These are phyloP conservation scores for Colletotrichum filicis DNA, from an alignment of 2,329 filamentous ascomycete genomes.

Conservation along the genomic window DNA sequence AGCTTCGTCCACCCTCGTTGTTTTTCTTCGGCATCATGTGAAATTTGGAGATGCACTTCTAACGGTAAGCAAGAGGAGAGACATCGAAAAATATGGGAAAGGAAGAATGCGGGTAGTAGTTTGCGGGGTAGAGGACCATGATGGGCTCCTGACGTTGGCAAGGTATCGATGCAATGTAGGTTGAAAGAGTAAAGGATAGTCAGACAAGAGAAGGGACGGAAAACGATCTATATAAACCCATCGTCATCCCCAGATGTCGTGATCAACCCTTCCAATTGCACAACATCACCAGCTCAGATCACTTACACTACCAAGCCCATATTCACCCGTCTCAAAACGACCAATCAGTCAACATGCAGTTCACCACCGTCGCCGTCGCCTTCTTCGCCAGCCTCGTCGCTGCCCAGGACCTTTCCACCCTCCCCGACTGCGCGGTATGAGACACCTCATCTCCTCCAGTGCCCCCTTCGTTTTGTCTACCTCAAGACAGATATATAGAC, in stretches of 20 bases:
- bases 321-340: neutral
- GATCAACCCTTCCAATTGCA: slow-evolving; percentile 4
- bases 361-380: slow-evolving; percentile 36
- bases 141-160: neutral
- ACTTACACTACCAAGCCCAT: neutral
- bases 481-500: neutral
- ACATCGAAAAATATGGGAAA: neutral
- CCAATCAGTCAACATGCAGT: slow-evolving; percentile 39
- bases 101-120: neutral
- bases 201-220: neutral
- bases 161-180: neutral
- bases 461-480: neutral
- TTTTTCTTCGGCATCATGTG: slow-evolving; percentile 22
- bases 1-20: too few species aligned
- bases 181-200: too few species aligned
- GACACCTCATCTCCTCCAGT: neutral
- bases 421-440: slow-evolving; percentile 27
- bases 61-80: neutral
- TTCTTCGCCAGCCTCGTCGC: slow-evolving; percentile 38
- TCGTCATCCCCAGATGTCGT: slow-evolving; percentile 8
- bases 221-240: slow-evolving; percentile 13
- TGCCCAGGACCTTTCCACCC: slow-evolving; percentile 34
- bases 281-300: neutral
- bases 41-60: neutral
- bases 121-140: neutral